Percentiles rank a stretch among this genome's conserved stretches.
phyloP scores from a whole-genome alignment of 2,329 filamentous ascomycete genomes.

The Penicillium sp. region DNA sequence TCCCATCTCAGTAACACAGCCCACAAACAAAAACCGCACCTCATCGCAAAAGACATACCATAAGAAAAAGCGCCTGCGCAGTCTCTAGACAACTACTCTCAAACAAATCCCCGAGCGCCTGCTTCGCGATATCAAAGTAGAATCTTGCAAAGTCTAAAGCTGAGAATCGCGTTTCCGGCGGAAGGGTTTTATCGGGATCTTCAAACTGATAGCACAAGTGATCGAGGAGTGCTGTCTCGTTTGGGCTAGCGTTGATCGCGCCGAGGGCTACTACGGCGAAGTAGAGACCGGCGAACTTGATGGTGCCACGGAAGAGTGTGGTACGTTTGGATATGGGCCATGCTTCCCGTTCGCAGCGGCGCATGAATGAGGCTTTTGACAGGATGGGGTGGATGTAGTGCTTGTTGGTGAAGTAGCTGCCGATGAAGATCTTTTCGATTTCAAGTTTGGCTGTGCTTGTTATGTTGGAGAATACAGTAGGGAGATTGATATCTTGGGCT shows the following conservation, averaged over 20 bases:
- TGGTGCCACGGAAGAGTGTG: neutral
- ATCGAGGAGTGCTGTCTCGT: slow-evolving; percentile 5
- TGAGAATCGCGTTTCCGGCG: slow-evolving; percentile 13
- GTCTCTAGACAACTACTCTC: slow-evolving; percentile 29
- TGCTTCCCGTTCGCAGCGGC: neutral
- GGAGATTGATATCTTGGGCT: neutral
- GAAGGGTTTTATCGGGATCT: neutral
- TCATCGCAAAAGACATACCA: neutral
- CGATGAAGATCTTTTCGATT: slow-evolving; percentile 38
- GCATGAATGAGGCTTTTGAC: slow-evolving; percentile 19
- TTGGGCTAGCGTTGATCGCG: neutral
- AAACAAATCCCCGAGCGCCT: slow-evolving; percentile 36
- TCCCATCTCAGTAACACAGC: neutral
- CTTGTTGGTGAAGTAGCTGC: slow-evolving; percentile 36
- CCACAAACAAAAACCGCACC: slow-evolving; percentile 26
- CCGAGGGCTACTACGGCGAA: neutral
- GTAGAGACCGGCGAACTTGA: neutral
- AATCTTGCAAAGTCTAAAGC: slow-evolving; percentile 32
- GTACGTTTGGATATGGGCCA: neutral
- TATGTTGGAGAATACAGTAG: neutral
- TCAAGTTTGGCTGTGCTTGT: slow-evolving; percentile 22
- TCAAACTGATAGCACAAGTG: slow-evolving; percentile 27
- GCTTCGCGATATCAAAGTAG: slow-evolving; percentile 36
- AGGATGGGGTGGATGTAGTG: slow-evolving; percentile 37
- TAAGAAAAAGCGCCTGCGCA: slow-evolving; percentile 18